These are phyloP conservation scores for Ceratocystis destructans DNA, from an alignment of 2,329 filamentous ascomycete genomes.

Conservation along the genomic window DNA sequence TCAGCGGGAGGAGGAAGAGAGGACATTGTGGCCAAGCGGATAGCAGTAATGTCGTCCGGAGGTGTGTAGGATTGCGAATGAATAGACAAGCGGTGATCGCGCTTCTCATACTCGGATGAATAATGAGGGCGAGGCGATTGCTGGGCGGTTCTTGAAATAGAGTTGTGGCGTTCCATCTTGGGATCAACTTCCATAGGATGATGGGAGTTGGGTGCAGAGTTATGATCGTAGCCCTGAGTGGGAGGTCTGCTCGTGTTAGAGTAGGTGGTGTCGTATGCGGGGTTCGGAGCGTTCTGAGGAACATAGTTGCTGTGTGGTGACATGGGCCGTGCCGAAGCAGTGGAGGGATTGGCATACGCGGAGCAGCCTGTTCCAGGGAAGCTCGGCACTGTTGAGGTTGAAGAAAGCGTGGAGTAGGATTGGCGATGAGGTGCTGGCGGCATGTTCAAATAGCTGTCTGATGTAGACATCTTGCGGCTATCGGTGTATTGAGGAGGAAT, in stretches of 20 bases:
- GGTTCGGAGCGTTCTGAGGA: not conserved
- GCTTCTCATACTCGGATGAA: slow-evolving; percentile 9
- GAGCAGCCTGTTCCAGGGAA: not conserved
- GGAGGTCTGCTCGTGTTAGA: not conserved
- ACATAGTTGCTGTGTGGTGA: slow-evolving; percentile 22
- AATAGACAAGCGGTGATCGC: not conserved
- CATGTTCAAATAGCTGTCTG: not conserved
- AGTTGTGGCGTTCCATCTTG: slow-evolving; percentile 11
- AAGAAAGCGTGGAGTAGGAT: not conserved
- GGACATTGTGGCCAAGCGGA: not conserved
- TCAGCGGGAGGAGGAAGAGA: not conserved
- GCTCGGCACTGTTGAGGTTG: not conserved
- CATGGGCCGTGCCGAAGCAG: slow-evolving; percentile 22
- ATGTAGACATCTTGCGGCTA: slow-evolving; percentile 1
- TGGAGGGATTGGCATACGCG: not conserved
- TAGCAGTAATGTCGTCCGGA: not conserved
- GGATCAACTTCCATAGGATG: slow-evolving; percentile 12
- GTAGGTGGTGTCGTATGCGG: slow-evolving; percentile 3
- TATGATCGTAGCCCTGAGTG: slow-evolving; percentile 12
- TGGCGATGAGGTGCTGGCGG: not conserved
- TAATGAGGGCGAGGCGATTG: slow-evolving; percentile 13
- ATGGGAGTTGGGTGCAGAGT: slow-evolving; percentile 8
- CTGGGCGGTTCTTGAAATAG: slow-evolving; percentile 1
- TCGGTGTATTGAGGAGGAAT: slow-evolving; percentile 9
- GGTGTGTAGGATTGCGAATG: not conserved